Conservation (phyloP, 176 grass and related monocot genomes). For the Eremochloa ophiuroides region DNA sequence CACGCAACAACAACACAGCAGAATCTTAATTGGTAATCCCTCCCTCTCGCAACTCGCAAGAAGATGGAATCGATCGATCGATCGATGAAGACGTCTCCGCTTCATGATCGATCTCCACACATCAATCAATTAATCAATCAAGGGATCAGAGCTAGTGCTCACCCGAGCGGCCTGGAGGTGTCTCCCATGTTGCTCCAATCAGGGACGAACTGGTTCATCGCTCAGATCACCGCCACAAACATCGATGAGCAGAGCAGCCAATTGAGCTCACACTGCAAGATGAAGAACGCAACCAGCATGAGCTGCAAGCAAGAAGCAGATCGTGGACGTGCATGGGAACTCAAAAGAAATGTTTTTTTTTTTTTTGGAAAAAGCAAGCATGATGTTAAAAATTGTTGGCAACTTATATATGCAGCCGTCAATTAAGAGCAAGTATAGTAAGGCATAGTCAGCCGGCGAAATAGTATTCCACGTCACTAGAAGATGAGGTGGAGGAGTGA, state of each 20-base stretch:
- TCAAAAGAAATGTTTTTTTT: no score
- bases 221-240: background rate
- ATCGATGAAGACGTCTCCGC: background rate
- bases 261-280: background rate
- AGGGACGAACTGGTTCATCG: slow-evolving; percentile 65
- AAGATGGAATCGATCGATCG: background rate
- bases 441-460: no score
- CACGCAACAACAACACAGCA: background rate
- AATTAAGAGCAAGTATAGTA: no score
- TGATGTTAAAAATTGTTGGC: background rate
- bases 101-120: background rate
- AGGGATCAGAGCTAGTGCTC: background rate
- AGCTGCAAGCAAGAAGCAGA: background rate
- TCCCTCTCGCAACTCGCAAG: background rate
- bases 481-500: no score
- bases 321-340: background rate
- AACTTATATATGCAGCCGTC: background rate
- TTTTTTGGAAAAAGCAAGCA: background rate
- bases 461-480: no score
- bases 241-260: background rate
- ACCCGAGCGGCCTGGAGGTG: slow-evolving; percentile 44
- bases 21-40: background rate
- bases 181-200: slow-evolving; percentile 61
- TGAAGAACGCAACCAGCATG: background rate
- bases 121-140: background rate